phyloP scores from a whole-genome alignment of 2,329 filamentous ascomycete species.

The Claviceps sp. region DNA sequence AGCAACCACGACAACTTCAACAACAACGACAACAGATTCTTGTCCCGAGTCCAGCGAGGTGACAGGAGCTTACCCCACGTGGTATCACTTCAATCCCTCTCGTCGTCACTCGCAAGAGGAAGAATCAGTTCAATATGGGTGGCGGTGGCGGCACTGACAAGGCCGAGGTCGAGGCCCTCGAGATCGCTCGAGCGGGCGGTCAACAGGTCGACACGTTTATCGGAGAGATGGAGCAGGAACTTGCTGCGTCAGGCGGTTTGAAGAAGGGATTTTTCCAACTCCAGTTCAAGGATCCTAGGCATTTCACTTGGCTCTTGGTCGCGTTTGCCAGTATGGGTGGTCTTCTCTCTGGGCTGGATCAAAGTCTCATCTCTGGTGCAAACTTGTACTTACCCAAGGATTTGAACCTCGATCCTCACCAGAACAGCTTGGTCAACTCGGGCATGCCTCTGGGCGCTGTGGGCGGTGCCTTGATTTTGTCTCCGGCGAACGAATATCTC shows the following conservation, averaged over 20 bases:
- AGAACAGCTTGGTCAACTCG: conserved; percentile 55
- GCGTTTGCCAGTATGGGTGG: conserved; percentile 65
- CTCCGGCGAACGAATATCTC: conserved; percentile 52
- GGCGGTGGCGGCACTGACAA: conserved; percentile 13
- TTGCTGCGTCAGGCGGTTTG: conserved; percentile 19
- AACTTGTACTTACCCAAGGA: conserved; percentile 51
- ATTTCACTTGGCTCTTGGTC: conserved; percentile 55
- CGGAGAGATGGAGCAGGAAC: conserved; percentile 27
- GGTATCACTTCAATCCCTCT: neutral
- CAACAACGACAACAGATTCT: too few species aligned
- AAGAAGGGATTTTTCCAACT: conserved; percentile 36
- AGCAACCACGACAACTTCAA: neutral
- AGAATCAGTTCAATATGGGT: neutral
- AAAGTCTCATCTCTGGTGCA: conserved; percentile 59
- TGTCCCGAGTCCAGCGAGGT: too few species aligned
- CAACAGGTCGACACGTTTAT: conserved; percentile 26
- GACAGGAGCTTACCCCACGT: neutral
- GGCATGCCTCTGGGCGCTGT: conserved; percentile 62
- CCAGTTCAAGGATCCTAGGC: conserved; percentile 45
- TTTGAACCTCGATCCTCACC: conserved; percentile 37
- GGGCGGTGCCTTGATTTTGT: conserved; percentile 53
- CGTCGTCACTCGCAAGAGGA: neutral
- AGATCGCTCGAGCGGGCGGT: conserved; percentile 21
- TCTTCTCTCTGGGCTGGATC: conserved; percentile 57
- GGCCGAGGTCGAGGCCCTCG: conserved; percentile 20